These are phyloP conservation scores for Septoria linicola DNA, from an alignment of 2,329 filamentous ascomycete genomes.

Conservation along the genomic window DNA sequence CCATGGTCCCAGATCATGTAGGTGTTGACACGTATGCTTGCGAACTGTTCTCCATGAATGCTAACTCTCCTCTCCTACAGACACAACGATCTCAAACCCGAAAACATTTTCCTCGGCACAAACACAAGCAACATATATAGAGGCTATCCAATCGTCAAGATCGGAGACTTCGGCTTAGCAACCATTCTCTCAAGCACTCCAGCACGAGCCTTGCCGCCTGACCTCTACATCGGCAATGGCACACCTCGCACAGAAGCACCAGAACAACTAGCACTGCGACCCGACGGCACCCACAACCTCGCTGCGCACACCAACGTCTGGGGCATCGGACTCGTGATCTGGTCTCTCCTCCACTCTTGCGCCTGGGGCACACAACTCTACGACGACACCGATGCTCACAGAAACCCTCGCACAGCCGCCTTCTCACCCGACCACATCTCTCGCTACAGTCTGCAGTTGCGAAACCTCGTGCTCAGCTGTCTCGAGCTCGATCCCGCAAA, in stretches of 20 bases:
- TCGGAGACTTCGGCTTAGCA: conserved; percentile 7
- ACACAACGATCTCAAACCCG: conserved; percentile 92
- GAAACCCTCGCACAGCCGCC: not conserved
- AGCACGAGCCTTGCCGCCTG: not conserved
- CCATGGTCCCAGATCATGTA: conserved; percentile 69
- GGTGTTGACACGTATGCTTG: not conserved
- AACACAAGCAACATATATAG: not conserved
- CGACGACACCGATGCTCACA: not conserved
- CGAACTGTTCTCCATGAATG: not conserved
- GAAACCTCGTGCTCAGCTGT: not conserved
- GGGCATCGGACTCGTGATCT: conserved; percentile 14
- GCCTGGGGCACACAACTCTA: not conserved
- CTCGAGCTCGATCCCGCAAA: not conserved
- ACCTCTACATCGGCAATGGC: not conserved
- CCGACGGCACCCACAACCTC: not conserved
- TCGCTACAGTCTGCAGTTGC: not conserved
- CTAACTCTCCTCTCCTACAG: not conserved
- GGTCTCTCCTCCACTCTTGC: conserved; percentile 10
- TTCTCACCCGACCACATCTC: not conserved
- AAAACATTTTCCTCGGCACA: conserved; percentile 90
- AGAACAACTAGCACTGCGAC: not conserved
- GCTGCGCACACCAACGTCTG: conserved; percentile 14
- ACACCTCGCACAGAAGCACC: not conserved
- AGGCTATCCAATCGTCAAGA: conserved; percentile 1
- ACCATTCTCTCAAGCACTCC: not conserved